These are phyloP conservation scores for Suillus subalutaceus DNA, from an alignment of 768 basidiomycete species.

Conservation along the genomic window DNA sequence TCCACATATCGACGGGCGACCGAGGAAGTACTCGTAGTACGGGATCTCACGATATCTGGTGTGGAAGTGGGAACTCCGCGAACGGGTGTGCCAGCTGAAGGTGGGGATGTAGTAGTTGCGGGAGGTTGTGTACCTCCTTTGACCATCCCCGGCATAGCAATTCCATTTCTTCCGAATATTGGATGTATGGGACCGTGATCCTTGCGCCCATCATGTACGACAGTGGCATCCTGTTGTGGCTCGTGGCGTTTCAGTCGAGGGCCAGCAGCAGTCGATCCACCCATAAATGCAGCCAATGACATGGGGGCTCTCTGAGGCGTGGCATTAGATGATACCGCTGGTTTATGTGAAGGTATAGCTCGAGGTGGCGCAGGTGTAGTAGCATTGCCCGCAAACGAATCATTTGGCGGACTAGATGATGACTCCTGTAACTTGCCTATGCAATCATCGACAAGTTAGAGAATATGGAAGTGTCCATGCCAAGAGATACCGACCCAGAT, in stretches of 20 bases:
- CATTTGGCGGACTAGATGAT: constrained; percentile 10
- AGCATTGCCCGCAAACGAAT: constrained; percentile 14
- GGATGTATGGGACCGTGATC: constrained; percentile 64
- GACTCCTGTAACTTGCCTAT: constrained; percentile 29
- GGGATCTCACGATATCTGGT: constrained; percentile 25
- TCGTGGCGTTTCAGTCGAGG: constrained; percentile 74
- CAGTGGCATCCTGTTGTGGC: constrained; percentile 68
- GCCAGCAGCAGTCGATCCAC: constrained; percentile 67
- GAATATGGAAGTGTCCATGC: background rate
- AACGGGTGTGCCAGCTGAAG: constrained; percentile 7
- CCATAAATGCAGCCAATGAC: constrained; percentile 82
- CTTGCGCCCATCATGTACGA: constrained; percentile 66
- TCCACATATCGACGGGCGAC: constrained; percentile 38
- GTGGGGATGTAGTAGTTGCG: constrained; percentile 10
- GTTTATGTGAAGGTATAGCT: constrained; percentile 20
- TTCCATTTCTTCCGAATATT: constrained; percentile 71
- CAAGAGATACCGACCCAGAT: constrained; percentile 33
- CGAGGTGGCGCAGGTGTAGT: constrained; percentile 7
- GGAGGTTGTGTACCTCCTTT: constrained; percentile 15
- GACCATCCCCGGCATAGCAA: constrained; percentile 77
- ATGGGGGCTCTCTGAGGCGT: constrained; percentile 47
- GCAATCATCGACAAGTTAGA: constrained; percentile 8
- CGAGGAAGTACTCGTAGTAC: constrained; percentile 40
- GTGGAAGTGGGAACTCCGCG: constrained; percentile 12
- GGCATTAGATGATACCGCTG: constrained; percentile 12